These are phyloP conservation scores for Nannochloropsis oceanica DNA, from an alignment of 108 stramenopile species.

Conservation along the genomic window DNA sequence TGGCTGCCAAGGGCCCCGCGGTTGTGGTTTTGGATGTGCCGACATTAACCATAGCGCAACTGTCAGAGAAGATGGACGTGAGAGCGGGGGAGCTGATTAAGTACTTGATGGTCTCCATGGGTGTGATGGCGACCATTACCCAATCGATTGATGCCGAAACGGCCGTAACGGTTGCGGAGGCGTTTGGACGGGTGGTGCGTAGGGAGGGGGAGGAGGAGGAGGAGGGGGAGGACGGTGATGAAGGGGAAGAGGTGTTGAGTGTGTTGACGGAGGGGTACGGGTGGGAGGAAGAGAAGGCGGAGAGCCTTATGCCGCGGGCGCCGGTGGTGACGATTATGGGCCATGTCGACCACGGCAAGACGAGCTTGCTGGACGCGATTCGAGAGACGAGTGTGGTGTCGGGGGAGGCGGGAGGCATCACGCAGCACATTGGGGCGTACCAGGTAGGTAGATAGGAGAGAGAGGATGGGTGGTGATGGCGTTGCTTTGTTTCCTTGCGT, in stretches of 20 bases:
- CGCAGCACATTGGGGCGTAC: conserved; percentile 36
- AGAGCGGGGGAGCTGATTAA: conserved; percentile 78
- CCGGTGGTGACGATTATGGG: conserved; percentile 43
- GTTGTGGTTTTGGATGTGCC: conserved; percentile 1
- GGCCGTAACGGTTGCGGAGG: conserved; percentile 63
- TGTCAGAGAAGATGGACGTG: conserved; percentile 63
- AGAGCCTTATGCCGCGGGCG: conserved; percentile 1
- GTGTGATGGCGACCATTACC: conserved; percentile 78
- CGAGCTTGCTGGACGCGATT: conserved; percentile 31
- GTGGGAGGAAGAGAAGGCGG: background rate
- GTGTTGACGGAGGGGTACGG: background rate
- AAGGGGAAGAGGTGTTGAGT: background rate
- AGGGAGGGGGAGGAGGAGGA: conserved; percentile 19
- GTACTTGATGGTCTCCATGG: conserved; percentile 74
- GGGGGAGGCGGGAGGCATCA: conserved; percentile 37
- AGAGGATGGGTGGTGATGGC: too few species aligned
- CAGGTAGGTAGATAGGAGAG: conserved; percentile 11
- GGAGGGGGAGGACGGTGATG: background rate
- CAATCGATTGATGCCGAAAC: conserved; percentile 67
- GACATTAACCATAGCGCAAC: conserved; percentile 53
- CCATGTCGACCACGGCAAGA: conserved; percentile 42
- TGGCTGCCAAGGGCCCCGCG: background rate
- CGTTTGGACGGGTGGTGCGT: conserved; percentile 58
- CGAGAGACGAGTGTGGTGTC: conserved; percentile 19
- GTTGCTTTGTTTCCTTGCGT: too few species aligned